Base-by-base conservation (phyloP, 768 basidiomycete genomes). In the Lactarius hengduanensis region DNA sequence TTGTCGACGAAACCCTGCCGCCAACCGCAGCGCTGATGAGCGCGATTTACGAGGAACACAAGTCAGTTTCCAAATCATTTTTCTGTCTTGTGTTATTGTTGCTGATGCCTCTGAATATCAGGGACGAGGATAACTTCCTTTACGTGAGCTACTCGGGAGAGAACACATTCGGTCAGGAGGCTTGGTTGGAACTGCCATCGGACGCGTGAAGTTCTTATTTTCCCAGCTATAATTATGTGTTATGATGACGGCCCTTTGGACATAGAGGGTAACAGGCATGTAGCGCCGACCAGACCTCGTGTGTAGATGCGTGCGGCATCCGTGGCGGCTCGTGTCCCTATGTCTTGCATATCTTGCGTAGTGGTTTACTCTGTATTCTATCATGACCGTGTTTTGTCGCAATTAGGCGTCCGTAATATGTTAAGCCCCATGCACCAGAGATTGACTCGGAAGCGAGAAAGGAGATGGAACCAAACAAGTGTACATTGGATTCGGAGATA, bases 31-130 rank as follows among this genome's bases (percentile, higher is more conserved):
- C 96, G 3, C 81, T 98, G 58, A 99, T 99, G 97, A 95, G 93
- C 74, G 89, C 94, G 63, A 98, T 99, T 74, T 99, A 99, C 74
- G 97, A 99, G 79, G 97, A 99, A 79, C 96, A 99, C 84, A 98
- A 98, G 96, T 98, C 69, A 50, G 66, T 2, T 28, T 59, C 57
- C 61, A 18, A 53, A 62, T 40, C 32, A 9, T 20, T 40, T 60
- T 18, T 62, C 53, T 61, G 54, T 16, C 54, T 13, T 63, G 45
- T 34, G 10, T 38, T 26, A 11, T 36, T 18, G n/a, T 28, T 18
- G 26, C 45, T 61, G 18, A 59, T 55, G 5, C 22, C 28, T 50
- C 28, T 41, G 16, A 22, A 56, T 69, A n/a, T 22, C 69, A 98
- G 96, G 84, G 97, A 99, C 72, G 97, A 99, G 77, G 97, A 99